A percentile compares a stretch with the other conserved stretches of the same genome.
Conservation (phyloP, 345 rosid genomes). For the Pistacia atlantica region DNA sequence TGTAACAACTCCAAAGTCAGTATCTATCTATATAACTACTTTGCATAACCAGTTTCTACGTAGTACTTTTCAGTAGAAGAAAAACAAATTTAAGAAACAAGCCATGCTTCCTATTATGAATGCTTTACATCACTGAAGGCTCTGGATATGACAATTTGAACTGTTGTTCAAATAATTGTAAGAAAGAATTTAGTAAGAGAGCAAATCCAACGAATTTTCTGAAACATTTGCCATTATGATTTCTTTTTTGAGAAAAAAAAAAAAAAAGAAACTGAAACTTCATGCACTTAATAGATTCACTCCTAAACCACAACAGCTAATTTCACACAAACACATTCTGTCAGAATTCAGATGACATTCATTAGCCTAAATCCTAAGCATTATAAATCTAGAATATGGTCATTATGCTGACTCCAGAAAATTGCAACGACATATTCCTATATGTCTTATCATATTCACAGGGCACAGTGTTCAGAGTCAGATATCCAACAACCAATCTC, state of each 20-base stretch:
- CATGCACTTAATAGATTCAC: neutral
- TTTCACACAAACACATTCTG: neutral
- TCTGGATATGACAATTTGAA: no score
- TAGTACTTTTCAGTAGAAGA: neutral
- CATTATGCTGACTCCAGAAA: neutral
- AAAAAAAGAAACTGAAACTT: neutral
- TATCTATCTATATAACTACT: neutral
- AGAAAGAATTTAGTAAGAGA: neutral
- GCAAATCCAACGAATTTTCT: neutral
- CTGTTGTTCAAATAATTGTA: neutral
- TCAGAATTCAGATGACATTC: neutral
- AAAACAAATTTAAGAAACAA: neutral
- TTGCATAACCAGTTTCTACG: neutral
- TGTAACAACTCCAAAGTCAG: neutral
- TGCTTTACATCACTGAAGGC: neutral
- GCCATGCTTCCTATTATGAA: neutral
- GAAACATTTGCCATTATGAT: neutral
- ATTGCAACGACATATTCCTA: neutral
- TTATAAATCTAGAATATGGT: neutral
- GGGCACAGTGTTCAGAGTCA: neutral
- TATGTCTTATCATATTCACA: neutral
- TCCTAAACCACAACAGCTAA: constrained; percentile 1
- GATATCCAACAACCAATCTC: neutral
- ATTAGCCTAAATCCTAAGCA: neutral
- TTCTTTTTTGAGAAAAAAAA: neutral